Conservation (phyloP, 2,329 filamentous ascomycete genomes). For the Fusarium longipes region DNA sequence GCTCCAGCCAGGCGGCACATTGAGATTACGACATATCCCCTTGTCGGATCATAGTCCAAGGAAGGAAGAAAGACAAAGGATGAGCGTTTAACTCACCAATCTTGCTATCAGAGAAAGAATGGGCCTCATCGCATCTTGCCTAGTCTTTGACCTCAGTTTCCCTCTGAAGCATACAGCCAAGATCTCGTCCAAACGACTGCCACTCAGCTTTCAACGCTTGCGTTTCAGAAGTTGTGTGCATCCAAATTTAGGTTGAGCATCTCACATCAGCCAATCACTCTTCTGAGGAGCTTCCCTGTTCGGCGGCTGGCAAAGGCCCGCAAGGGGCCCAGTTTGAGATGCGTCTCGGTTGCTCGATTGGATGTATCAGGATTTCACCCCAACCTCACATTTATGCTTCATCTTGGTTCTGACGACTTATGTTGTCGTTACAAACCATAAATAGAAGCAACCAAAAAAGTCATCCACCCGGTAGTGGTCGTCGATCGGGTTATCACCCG, state of each 20-base stretch:
- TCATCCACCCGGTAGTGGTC: slow-evolving; percentile 14
- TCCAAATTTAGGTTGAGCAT: slow-evolving; percentile 51
- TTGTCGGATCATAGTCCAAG: slow-evolving; percentile 12
- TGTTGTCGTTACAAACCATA: slow-evolving; percentile 32
- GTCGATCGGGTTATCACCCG: slow-evolving; percentile 38
- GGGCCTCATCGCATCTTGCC: slow-evolving; percentile 32
- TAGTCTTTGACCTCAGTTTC: background rate
- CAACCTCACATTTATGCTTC: slow-evolving; percentile 43
- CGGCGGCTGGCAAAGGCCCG: slow-evolving; percentile 42
- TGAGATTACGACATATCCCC: slow-evolving; percentile 5
- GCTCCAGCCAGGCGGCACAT: background rate
- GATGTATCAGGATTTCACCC: slow-evolving; percentile 31
- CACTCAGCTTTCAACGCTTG: slow-evolving; percentile 41
- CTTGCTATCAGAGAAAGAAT: slow-evolving; percentile 27
- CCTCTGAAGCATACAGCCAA: slow-evolving; percentile 7
- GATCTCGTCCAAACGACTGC: slow-evolving; percentile 34
- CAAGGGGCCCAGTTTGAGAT: slow-evolving; percentile 44
- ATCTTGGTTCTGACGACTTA: slow-evolving; percentile 29
- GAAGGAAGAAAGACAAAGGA: background rate
- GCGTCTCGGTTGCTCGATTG: slow-evolving; percentile 41
- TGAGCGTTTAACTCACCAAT: slow-evolving; percentile 47
- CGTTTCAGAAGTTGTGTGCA: slow-evolving; percentile 47
- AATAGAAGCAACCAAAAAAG: slow-evolving; percentile 36
- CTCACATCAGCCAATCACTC: slow-evolving; percentile 50
- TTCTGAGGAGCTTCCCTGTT: slow-evolving; percentile 45